phyloP scores from a whole-genome alignment of 2,329 filamentous ascomycete species.

The Fusarium pseudograminearum region DNA sequence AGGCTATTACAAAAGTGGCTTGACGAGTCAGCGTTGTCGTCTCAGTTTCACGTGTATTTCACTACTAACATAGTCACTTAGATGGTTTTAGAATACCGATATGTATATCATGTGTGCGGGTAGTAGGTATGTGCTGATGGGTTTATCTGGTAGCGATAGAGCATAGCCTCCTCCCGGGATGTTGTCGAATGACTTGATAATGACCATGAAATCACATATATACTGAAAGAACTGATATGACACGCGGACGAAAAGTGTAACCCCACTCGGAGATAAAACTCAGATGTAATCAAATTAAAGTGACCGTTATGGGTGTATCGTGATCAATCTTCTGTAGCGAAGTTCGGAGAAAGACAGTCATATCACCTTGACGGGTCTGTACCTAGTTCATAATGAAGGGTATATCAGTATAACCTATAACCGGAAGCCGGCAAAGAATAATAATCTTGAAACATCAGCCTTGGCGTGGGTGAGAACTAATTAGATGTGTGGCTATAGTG shows the following conservation, averaged over 20 bases:
- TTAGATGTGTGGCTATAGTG: constrained; percentile 16
- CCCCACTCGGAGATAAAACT: constrained; percentile 10
- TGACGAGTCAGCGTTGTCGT: constrained; percentile 32
- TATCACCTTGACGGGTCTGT: neutral
- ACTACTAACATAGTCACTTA: neutral
- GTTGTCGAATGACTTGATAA: neutral
- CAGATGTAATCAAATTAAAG: neutral
- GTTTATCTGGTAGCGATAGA: neutral
- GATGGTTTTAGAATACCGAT: neutral
- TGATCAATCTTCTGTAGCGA: constrained; percentile 11
- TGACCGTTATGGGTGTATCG: constrained; percentile 7
- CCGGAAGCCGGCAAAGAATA: constrained; percentile 15
- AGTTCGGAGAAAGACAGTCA: constrained; percentile 8
- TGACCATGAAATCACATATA: neutral
- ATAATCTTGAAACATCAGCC: constrained; percentile 38
- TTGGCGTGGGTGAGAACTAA: constrained; percentile 38
- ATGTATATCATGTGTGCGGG: neutral
- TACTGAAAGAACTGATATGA: neutral
- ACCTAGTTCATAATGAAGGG: neutral
- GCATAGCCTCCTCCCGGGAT: neutral
- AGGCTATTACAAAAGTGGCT: constrained; percentile 13
- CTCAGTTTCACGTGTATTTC: neutral
- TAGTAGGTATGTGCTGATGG: neutral
- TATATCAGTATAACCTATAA: constrained; percentile 22
- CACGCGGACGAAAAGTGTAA: neutral